Conservation (phyloP, 2,329 filamentous ascomycete genomes). For the Fonsecaea multimorphosa region DNA sequence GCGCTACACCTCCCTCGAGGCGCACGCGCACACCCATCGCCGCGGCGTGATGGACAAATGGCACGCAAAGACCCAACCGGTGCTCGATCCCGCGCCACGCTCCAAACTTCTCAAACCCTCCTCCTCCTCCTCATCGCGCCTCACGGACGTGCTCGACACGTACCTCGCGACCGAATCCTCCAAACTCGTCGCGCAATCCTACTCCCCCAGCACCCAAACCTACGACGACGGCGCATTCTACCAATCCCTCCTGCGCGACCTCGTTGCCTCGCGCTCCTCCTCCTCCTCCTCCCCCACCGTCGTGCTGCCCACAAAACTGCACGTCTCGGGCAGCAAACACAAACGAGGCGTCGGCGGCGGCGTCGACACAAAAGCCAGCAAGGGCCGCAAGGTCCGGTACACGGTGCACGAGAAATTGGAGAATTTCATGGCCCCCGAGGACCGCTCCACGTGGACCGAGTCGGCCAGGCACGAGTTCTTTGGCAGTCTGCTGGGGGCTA, state of each 20-base stretch:
- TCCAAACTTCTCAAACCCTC: conserved; percentile 66
- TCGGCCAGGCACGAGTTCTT: conserved; percentile 79
- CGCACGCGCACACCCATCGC: conserved; percentile 64
- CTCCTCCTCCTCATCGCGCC: conserved; percentile 53
- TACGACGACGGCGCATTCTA: conserved; percentile 98
- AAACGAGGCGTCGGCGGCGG: too few relatives aligned
- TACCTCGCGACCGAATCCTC: conserved; percentile 50
- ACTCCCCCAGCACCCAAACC: conserved; percentile 60
- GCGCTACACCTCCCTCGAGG: conserved; percentile 71
- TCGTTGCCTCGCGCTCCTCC: conserved; percentile 78
- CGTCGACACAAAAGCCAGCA: conserved; percentile 95
- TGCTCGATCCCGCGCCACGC: conserved; percentile 61
- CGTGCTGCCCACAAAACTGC: conserved; percentile 45
- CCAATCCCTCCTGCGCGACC: conserved; percentile 86
- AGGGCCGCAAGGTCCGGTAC: conserved; percentile 91
- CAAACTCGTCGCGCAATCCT: conserved; percentile 40
- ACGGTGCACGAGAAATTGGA: conserved; percentile 96
- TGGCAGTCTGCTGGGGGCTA: conserved; percentile 74
- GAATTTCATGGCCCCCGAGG: conserved; percentile 87
- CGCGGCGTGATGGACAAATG: conserved; percentile 83
- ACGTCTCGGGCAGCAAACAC: conserved; percentile 52
- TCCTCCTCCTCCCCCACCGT: too few relatives aligned
- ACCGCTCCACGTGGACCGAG: conserved; percentile 81
- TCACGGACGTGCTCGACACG: conserved; percentile 53
- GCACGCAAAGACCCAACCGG: conserved; percentile 74